Base-by-base conservation (phyloP, 176 grass and related monocot species). In the Juncus inflexus region DNA sequence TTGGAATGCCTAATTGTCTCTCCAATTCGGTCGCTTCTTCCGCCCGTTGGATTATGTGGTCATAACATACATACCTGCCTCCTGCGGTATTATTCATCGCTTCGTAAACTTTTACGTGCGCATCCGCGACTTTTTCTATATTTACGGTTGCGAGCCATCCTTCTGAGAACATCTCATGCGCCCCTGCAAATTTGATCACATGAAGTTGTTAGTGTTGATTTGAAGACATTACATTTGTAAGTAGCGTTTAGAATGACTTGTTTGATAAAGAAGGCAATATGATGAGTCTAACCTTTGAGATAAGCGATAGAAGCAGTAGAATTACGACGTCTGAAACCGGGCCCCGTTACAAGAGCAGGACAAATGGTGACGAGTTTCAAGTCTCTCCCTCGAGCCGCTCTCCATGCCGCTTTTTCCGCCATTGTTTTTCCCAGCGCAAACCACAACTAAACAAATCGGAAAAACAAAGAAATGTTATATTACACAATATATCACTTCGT, bases 321-420 rank as follows among this genome's bases (percentile, higher is more conserved):
- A 79, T 86, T 99, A 75, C 88, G 83, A 36, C 88, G 80, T 13
- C 80, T 81, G 72, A 99, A 99, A 2, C 89, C 88, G 0, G 83
- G 85, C 1, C 94, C 94, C 12, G 88, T 99, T 64, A 99, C 85
- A 6, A 99, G 60, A 41, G 78, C 94, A 3, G 85, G 83, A 69
- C 94, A 99, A 52, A 99, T 15, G 40, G 88, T 92, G 8, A 92
- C 88, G 4, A 99, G 83, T 68, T 90, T 91, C 61, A 99, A 80
- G 56, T 92, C 85, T 14, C 94, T 81, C 67, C 94, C 89, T 16
- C 94, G 83, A 37, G 94, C 94, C 3, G 85, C 80, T 51, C 89
- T 79, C 94, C 94, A 99, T 4, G 85, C 94, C 0, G 88, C 85
- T 52, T 92, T 99, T 83, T 99, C 94, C 8, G 94, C 94, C 72